Evolutionary conservation across 495 filamentous ascomycete species (phyloP), one percentile per base, ranked within the genome.

Genomic region (Penicillium tannophilum): DNA sequence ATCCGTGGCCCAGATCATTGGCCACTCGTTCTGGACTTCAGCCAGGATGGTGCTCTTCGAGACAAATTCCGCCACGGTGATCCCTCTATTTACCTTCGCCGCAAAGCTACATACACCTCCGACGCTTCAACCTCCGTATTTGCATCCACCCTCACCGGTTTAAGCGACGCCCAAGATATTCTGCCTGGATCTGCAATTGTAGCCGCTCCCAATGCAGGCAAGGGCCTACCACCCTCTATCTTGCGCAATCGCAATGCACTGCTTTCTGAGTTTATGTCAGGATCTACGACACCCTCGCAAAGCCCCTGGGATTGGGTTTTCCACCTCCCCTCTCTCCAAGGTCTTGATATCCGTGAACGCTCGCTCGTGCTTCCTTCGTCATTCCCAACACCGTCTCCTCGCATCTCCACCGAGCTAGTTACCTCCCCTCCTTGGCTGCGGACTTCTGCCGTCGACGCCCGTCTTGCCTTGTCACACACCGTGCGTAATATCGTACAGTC

Each of bases 11-110:
- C 84, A 9, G 88, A 91, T 54, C 91, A 92, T 74, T 98, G 94
- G 94, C 87, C 88, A 28, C 76, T 97, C 6, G 83, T 86, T 19
- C 79, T 99, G 7, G 88, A 97, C 66, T 90, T 99, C 58, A 81
- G 79, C 19, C 72, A 77, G 52, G 85, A 92, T 41, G 78, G 86
- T 0, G 71, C 74, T 0, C 86, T 83, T 26, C 76, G 86, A n/a
- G 79, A 85, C 0, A 84, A 87, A 35, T 97, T 98, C 74, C 78
- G 80, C 28, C 69, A 62, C 4, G 77, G 75, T 14, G 88, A 87
- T 39, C 92, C 96, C 72, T 90, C 84, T 0, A 75, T 99, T 31
- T 92, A 86, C 63, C 85, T 98, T 4, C 85, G 91, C 39, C 84
- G 90, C n/a, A 85, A 93, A 48, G 84, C 90, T 23, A 86, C 82